Conservation (phyloP, 306 rosid genomes). For the Benincasa hispida region DNA sequence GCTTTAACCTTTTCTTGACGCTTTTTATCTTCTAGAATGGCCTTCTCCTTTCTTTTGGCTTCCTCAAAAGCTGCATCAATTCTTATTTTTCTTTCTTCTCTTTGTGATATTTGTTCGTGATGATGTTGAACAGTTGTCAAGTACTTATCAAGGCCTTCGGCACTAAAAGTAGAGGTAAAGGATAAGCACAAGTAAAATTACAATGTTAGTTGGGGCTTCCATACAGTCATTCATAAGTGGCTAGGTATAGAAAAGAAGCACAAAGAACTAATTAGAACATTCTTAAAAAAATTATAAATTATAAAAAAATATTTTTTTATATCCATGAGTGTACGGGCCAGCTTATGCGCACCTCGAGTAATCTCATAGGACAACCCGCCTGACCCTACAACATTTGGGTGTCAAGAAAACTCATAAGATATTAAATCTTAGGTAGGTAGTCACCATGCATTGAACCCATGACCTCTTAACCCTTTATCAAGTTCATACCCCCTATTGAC, state of each 20-base stretch:
- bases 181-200: neutral
- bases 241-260: neutral
- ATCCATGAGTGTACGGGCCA: no score
- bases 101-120: slow-evolving; percentile 74
- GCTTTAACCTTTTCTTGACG: slow-evolving; percentile 76
- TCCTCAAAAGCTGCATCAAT: slow-evolving; percentile 84
- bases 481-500: no score
- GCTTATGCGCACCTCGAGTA: no score
- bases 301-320: no score
- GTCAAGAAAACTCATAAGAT: no score
- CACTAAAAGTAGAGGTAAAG: slow-evolving; percentile 28
- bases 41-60: slow-evolving; percentile 70
- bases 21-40: slow-evolving; percentile 61
- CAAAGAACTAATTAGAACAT: neutral
- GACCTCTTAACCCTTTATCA: no score
- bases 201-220: neutral
- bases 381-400: no score
- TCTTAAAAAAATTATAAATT: neutral
- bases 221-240: neutral
- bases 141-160: slow-evolving; percentile 84
- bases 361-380: no score
- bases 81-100: slow-evolving; percentile 83
- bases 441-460: no score
- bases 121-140: slow-evolving; percentile 73
- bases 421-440: no score